Percentiles rank a stretch among this genome's conserved stretches.
phyloP scores from a whole-genome alignment of 2,329 filamentous ascomycete genomes.

The Trichoderma koningii region DNA sequence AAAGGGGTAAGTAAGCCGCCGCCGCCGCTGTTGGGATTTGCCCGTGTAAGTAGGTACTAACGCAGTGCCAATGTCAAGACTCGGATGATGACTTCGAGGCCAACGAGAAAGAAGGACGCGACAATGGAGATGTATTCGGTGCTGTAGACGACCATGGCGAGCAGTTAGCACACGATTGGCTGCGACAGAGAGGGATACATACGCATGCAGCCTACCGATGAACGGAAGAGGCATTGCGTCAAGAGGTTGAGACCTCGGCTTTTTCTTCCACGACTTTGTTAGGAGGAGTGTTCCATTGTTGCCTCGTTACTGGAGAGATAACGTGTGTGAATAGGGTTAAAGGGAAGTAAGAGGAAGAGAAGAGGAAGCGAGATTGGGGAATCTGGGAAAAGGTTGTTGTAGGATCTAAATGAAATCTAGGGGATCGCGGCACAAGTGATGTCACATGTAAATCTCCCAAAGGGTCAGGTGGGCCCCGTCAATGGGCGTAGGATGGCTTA shows the following conservation, averaged over 20 bases:
- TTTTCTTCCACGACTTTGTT: not conserved
- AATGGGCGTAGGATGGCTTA: not conserved
- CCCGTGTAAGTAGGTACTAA: constrained; percentile 47
- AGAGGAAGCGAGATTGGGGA: constrained; percentile 14
- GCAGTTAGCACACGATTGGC: not conserved
- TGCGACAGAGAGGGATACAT: constrained; percentile 35
- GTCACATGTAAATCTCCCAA: constrained; percentile 26
- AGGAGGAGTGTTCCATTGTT: constrained; percentile 12
- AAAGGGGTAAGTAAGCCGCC: constrained; percentile 31
- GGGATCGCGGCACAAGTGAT: constrained; percentile 21
- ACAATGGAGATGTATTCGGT: constrained; percentile 86
- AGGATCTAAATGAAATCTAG: constrained; percentile 13
- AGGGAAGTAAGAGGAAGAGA: not conserved
- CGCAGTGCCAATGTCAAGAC: constrained; percentile 85
- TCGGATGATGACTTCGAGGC: constrained; percentile 79
- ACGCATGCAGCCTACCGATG: constrained; percentile 56
- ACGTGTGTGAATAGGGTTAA: not conserved
- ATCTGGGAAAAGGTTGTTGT: constrained; percentile 1
- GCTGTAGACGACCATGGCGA: constrained; percentile 45
- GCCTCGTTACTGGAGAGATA: not conserved
- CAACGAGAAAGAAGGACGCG: constrained; percentile 79
- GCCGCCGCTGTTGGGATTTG: not conserved
- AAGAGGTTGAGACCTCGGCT: constrained; percentile 1
- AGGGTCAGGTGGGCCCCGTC: constrained; percentile 17
- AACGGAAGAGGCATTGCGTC: constrained; percentile 55